A percentile compares a stretch with the other conserved stretches of the same genome.
phyloP scores from a whole-genome alignment of 352 stramenopile species.

The Phytophthora pini region DNA sequence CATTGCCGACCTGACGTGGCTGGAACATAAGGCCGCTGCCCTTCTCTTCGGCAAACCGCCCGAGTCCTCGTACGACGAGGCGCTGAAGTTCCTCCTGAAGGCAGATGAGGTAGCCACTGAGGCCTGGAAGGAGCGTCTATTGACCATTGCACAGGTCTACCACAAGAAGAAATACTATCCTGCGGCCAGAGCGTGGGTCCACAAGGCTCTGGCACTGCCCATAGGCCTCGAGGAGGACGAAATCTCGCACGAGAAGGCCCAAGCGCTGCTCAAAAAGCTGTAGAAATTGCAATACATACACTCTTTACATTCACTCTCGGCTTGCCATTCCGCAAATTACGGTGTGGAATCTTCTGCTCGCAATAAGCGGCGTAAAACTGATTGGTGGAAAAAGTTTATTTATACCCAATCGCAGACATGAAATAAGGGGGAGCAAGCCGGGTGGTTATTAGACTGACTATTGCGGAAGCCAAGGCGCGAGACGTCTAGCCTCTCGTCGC shows the following conservation, averaged over 20 bases:
- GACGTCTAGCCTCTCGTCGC: slow-evolving; percentile 24
- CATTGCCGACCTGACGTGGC: slow-evolving; percentile 83
- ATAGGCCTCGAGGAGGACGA: background rate
- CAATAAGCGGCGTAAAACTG: too few relatives aligned
- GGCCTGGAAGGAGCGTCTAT: slow-evolving; percentile 83
- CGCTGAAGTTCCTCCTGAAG: slow-evolving; percentile 73
- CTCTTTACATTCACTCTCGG: too few relatives aligned
- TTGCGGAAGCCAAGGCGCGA: slow-evolving; percentile 37
- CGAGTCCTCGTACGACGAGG: slow-evolving; percentile 81
- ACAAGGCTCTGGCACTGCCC: background rate
- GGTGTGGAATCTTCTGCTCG: too few relatives aligned
- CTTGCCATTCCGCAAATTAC: too few relatives aligned
- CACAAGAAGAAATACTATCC: slow-evolving; percentile 73
- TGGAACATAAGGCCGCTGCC: slow-evolving; percentile 80
- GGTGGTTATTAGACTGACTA: slow-evolving; percentile 45
- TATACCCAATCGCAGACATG: slow-evolving; percentile 17
- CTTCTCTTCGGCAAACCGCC: slow-evolving; percentile 84
- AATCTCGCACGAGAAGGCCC: background rate
- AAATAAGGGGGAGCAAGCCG: slow-evolving; percentile 9
- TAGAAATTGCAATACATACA: background rate
- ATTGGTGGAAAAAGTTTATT: background rate
- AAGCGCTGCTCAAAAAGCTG: background rate
- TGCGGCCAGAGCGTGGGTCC: slow-evolving; percentile 70
- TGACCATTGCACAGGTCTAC: slow-evolving; percentile 82
- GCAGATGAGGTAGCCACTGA: slow-evolving; percentile 69